Percentiles rank a stretch among this genome's conserved stretches.
These are phyloP conservation scores for Wallacemonas rigidus DNA, from an alignment of 208 protist species.

Conservation along the genomic window DNA sequence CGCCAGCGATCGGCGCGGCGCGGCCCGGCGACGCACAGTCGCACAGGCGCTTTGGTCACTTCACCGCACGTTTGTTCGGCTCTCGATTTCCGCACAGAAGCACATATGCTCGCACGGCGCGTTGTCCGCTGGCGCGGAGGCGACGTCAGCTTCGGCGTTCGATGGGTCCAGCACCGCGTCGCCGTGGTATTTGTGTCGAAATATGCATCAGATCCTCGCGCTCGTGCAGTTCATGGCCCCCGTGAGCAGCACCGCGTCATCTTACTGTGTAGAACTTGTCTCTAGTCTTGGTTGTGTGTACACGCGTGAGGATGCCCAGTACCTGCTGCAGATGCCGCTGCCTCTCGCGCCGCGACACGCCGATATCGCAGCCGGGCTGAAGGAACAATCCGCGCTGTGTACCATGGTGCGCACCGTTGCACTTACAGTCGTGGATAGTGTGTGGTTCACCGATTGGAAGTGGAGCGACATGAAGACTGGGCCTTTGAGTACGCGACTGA, in stretches of 20 bases:
- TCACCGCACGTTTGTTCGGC: not conserved
- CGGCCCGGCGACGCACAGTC: not conserved
- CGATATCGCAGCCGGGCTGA: slow-evolving; percentile 3
- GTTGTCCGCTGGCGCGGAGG: too few species aligned
- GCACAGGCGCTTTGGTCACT: slow-evolving; percentile 4
- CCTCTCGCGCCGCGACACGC: slow-evolving; percentile 9
- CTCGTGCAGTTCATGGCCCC: not conserved
- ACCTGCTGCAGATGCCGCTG: slow-evolving; percentile 10
- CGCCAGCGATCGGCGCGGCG: not conserved
- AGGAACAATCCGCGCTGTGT: slow-evolving; percentile 3
- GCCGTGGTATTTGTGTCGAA: not conserved
- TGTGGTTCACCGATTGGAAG: slow-evolving; percentile 1
- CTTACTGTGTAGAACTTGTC: not conserved
- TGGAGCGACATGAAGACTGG: slow-evolving; percentile 13
- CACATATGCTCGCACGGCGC: not conserved
- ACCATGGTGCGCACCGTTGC: slow-evolving; percentile 6
- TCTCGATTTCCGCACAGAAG: not conserved
- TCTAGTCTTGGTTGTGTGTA: slow-evolving; percentile 1
- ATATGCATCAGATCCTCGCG: not conserved
- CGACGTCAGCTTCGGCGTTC: not conserved
- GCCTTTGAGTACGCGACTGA: not conserved
- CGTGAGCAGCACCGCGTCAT: not conserved
- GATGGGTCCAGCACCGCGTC: not conserved
- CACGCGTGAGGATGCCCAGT: slow-evolving; percentile 9
- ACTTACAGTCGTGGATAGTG: not conserved